These are phyloP conservation scores for Eutrema yunnanense DNA, from an alignment of 345 rosid genomes.

Conservation along the genomic window DNA sequence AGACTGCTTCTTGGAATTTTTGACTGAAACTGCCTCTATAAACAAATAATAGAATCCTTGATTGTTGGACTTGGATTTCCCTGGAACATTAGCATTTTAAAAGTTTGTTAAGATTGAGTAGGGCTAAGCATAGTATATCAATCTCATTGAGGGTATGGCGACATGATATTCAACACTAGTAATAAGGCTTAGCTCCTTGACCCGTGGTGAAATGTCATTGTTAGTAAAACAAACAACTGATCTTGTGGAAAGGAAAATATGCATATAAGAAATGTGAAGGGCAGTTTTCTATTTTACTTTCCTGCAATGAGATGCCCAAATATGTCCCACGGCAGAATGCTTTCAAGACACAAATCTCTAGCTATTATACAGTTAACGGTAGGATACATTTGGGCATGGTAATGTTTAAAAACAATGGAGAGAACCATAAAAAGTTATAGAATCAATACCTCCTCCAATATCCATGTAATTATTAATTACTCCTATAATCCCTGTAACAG, in stretches of 20 bases:
- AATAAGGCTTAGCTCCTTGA: background rate
- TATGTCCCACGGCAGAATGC: background rate
- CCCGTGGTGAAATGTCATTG: background rate
- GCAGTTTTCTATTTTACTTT: constrained; percentile 2
- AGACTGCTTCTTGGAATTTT: constrained; percentile 74
- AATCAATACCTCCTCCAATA: constrained; percentile 83
- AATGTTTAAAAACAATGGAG: background rate
- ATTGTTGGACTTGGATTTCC: constrained; percentile 78
- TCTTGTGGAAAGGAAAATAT: background rate
- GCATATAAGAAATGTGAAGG: background rate
- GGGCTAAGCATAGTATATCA: background rate
- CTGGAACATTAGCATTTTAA: constrained; percentile 39
- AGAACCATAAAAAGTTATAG: background rate
- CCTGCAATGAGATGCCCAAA: background rate
- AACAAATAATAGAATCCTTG: constrained; percentile 92
- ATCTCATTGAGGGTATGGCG: background rate
- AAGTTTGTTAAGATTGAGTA: background rate
- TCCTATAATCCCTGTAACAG: constrained; percentile 87
- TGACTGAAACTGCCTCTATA: constrained; percentile 78
- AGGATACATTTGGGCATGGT: background rate
- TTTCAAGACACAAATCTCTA: background rate
- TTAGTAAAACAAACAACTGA: background rate
- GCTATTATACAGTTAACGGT: background rate
- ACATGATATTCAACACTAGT: background rate
- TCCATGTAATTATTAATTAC: constrained; percentile 86